A percentile compares a stretch with the other conserved stretches of the same genome.
Evolutionary conservation across 352 stramenopile genomes (phyloP).

Genomic region (Globisporangium barbulae): DNA sequence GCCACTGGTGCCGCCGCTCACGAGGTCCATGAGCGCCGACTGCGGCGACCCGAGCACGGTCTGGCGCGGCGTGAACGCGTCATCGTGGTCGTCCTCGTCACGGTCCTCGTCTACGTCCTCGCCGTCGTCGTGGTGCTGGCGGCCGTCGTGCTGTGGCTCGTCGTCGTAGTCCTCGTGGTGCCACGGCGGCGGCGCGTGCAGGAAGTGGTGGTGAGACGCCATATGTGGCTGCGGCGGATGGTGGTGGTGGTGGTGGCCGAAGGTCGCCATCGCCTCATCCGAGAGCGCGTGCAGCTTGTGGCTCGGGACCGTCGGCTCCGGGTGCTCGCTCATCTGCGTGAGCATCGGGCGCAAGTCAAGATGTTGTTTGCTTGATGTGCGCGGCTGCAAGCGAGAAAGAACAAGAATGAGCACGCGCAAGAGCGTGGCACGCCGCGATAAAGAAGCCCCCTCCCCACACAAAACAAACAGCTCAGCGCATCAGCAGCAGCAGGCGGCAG

Average conservation of each 20-base stretch:
- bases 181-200: slow-evolving; percentile 15
- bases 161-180: slow-evolving; percentile 13
- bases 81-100: background rate
- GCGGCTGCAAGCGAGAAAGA: slow-evolving; percentile 12
- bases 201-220: slow-evolving; percentile 29
- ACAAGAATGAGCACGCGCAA: slow-evolving; percentile 7
- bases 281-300: slow-evolving; percentile 21
- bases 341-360: slow-evolving; percentile 21
- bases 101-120: slow-evolving; percentile 4
- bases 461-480: slow-evolving; percentile 2
- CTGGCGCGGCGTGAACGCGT: background rate
- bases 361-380: background rate
- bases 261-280: slow-evolving; percentile 23
- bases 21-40: background rate
- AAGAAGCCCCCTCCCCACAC: background rate
- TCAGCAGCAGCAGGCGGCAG: background rate
- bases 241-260: slow-evolving; percentile 28
- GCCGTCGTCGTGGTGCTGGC: slow-evolving; percentile 3
- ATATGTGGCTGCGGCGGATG: slow-evolving; percentile 28
- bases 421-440: background rate
- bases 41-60: slow-evolving; percentile 11
- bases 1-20: background rate
- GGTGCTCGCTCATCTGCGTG: slow-evolving; percentile 30
- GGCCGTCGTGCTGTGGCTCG: slow-evolving; percentile 10
- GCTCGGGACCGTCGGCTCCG: slow-evolving; percentile 10